Percentiles rank a stretch among this genome's conserved stretches.
Conservation (phyloP, 768 basidiomycete species). For the Lyophyllum atratum region DNA sequence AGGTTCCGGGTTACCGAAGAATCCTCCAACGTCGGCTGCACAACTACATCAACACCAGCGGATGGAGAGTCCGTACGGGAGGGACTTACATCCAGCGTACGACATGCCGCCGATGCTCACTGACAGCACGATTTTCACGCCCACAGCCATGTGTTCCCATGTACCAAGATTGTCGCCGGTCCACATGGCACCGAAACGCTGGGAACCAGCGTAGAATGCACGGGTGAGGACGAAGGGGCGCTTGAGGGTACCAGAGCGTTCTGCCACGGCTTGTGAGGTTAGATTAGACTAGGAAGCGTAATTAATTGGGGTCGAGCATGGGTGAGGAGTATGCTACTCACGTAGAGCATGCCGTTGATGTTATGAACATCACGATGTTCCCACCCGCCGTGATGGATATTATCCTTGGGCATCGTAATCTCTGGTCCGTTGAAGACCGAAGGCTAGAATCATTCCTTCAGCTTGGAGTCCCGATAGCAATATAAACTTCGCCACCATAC, state of each 20-base stretch:
- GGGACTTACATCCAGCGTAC: constrained; percentile 81
- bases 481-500: constrained; percentile 38
- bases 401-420: constrained; percentile 70
- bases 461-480: constrained; percentile 3
- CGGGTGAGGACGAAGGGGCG: constrained; percentile 96
- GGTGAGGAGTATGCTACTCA: constrained; percentile 37
- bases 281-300: constrained; percentile 66
- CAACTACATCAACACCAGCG: constrained; percentile 2
- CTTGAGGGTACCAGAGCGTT: constrained; percentile 71
- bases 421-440: constrained; percentile 99
- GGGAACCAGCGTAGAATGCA: constrained; percentile 93
- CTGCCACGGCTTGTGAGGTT: constrained; percentile 77
- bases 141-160: constrained; percentile 96
- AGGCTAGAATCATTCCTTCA: constrained; percentile 51
- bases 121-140: constrained; percentile 90
- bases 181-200: constrained; percentile 97
- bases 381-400: constrained; percentile 91
- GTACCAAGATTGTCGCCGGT: constrained; percentile 97
- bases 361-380: constrained; percentile 98
- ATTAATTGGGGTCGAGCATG: background rate
- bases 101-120: constrained; percentile 89
- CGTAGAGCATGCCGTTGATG: constrained; percentile 94
- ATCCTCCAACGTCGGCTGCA: constrained; percentile 95
- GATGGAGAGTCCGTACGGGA: background rate
- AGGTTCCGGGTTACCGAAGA: constrained; percentile 94